Evolutionary conservation across 2,329 filamentous ascomycete species (phyloP), one percentile per base, ranked within the genome.

Genomic region (Aspergillus intermedius): DNA sequence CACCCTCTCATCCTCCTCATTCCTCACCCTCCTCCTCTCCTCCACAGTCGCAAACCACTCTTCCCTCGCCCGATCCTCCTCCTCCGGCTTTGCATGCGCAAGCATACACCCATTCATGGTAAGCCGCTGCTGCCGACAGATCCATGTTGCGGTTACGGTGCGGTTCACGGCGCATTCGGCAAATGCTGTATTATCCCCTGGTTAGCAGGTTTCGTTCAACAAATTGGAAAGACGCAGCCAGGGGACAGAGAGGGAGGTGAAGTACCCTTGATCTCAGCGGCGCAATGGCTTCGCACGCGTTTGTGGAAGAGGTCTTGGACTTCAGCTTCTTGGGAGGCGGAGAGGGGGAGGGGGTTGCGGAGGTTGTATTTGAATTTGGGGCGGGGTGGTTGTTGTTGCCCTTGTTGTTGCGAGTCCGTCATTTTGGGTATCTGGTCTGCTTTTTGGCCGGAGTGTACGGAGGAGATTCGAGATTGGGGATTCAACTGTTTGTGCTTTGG

Each of bases 91-190:
- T 48, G 91, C 91, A 73, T 94, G 86, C 48, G 78, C 71, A 58
- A 91, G 78, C 90, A 98, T 96, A 75, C 93, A 98, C 53, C 76
- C 78, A 73, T 98, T 98, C 93, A 98, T 98, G 32, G 79, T 77
- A 54, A 85, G 83, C 61, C 90, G 86, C 63, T 91, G 79, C 44
- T 78, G 72, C 47, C 89, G 85, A 75, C 93, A 98, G 46, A 83
- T 80, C 76, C 93, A 96, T 10, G 90, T 86, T 50, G 93, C 87
- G 49, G 85, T 90, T 60, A 97, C 81, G 5, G 91, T 97, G 56
- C 88, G 87, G 64, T 86, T 84, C 44, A 85, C 78, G 46, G 91
- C 91, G 77, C 93, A 98, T 57, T 86, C 83, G 49, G 93, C 93
- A 67, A 98, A 98, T 53, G 87, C 91, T 96, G 59, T 46, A 51